These are phyloP conservation scores for Endocalyx cinctus DNA, from an alignment of 2,329 filamentous ascomycete genomes.

Conservation along the genomic window DNA sequence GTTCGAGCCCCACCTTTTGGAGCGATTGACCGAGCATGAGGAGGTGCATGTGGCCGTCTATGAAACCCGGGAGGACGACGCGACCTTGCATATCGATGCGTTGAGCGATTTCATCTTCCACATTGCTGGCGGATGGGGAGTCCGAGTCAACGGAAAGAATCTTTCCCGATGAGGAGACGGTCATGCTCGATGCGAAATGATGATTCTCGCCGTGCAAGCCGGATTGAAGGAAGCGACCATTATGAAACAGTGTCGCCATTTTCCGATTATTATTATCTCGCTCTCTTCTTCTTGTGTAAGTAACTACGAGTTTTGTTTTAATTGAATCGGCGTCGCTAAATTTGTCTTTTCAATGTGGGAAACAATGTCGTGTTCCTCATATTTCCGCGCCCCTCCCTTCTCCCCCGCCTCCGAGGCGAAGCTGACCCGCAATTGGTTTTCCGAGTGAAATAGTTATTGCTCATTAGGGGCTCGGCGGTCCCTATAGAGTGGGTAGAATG, in stretches of 20 bases:
- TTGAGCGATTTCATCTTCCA: background rate
- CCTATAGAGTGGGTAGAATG: too few relatives aligned
- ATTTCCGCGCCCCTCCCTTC: background rate
- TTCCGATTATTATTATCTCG: too few relatives aligned
- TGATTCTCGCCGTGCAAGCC: background rate
- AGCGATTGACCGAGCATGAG: conserved; percentile 51
- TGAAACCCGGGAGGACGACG: conserved; percentile 49
- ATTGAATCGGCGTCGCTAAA: too few relatives aligned
- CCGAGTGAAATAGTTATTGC: too few relatives aligned
- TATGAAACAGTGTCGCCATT: background rate
- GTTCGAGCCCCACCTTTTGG: conserved; percentile 43
- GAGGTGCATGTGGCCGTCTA: conserved; percentile 56
- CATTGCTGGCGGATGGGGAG: background rate
- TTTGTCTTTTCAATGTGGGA: too few relatives aligned
- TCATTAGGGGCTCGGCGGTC: too few relatives aligned
- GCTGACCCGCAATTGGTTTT: too few relatives aligned
- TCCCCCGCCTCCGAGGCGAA: background rate
- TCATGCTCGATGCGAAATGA: too few relatives aligned
- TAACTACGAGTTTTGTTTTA: too few relatives aligned
- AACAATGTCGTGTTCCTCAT: too few relatives aligned
- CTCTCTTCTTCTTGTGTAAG: too few relatives aligned
- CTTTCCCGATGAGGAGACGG: background rate
- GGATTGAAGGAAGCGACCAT: background rate
- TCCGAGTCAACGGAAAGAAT: background rate
- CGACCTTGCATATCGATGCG: conserved; percentile 32